Base-by-base conservation (phyloP, 768 basidiomycete genomes). In the Trametes villosa region DNA sequence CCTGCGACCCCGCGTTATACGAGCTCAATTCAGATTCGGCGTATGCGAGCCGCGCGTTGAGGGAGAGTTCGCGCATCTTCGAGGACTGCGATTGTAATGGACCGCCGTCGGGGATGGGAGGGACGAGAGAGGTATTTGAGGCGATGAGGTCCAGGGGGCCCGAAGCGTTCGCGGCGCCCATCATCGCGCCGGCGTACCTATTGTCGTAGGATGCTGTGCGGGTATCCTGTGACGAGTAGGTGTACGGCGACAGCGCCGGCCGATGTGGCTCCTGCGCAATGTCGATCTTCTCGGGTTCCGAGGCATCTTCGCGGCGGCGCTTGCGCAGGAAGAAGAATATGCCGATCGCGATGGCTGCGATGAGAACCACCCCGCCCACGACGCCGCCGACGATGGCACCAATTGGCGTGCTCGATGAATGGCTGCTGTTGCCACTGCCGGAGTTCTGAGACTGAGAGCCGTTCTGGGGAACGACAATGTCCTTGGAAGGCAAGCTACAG, bases 361-460 rank as follows among this genome's bases (percentile, higher is more conserved):
- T 9, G 20, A 38, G 17, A 26, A 20, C 53, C 4, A 63, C 36
- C 3, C 57, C 62, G 7, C 57, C 62, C 3, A 63, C 46, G 9
- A 63, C 57, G 8, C 62, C 62, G 9, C 62, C 62, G 12, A 38
- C 57, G 18, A 63, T 59, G 26, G 62, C 50, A 2, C 62, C 62
- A 9, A 46, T 22, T 2, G 26, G 7, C 6, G 42, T 24, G 20
- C 26, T 53, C 17, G 22, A n/a, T n/a, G n/a, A 7, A n/a, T 24
- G 13, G 13, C 34, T 24, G 12, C 4, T 11, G 40, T 12, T 33
- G n/a, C 27, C 36, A 2, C 15, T n/a, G n/a, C 52, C 9, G 20
- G 20, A 42, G 20, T 29, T 29, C n/a, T 30, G n/a, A 27, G n/a
- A 11, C 34, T 30, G 34, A 26, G 8, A 1, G 3, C 1, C 8